Percentiles rank a stretch among this genome's conserved stretches.
Evolutionary conservation across 768 basidiomycete genomes (phyloP).

Genomic region (Hericium rajendrae): DNA sequence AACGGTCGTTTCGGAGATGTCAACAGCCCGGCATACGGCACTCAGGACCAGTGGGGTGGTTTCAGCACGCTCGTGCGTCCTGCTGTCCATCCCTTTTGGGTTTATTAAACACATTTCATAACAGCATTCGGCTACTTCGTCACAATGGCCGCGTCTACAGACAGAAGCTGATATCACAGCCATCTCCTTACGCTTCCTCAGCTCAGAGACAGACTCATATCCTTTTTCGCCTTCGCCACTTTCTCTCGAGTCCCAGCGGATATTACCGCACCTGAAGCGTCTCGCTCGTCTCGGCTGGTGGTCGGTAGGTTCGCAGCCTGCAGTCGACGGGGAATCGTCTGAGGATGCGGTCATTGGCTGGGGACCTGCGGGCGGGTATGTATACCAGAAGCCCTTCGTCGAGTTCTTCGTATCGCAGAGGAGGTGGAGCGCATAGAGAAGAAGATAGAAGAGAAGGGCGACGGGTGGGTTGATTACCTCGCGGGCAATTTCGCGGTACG

Average conservation of each 20-base stretch:
- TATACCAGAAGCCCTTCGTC: constrained; percentile 96
- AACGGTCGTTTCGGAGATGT: constrained; percentile 98
- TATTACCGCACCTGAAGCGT: constrained; percentile 65
- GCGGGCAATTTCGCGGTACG: constrained; percentile 71
- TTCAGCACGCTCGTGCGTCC: constrained; percentile 44
- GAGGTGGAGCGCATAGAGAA: constrained; percentile 53
- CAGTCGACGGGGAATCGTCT: constrained; percentile 71
- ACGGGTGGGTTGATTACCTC: constrained; percentile 74
- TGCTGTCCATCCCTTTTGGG: background rate
- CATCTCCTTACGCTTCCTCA: constrained; percentile 76
- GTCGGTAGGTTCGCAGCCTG: constrained; percentile 96
- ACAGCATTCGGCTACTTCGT: constrained; percentile 52
- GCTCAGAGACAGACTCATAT: constrained; percentile 60
- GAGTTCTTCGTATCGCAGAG: constrained; percentile 79
- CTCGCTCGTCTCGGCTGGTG: constrained; percentile 81
- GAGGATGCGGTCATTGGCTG: constrained; percentile 80
- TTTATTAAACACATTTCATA: too few species aligned
- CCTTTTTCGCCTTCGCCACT: constrained; percentile 85
- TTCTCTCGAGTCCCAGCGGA: constrained; percentile 71
- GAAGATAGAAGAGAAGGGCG: constrained; percentile 41
- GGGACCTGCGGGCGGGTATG: constrained; percentile 88
- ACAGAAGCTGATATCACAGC: constrained; percentile 58
- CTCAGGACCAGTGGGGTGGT: constrained; percentile 70
- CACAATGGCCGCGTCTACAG: constrained; percentile 72
- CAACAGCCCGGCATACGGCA: constrained; percentile 92